Evolutionary conservation across 164 flowering plant genomes (phyloP).

Genomic region (Berberis thunbergii): DNA sequence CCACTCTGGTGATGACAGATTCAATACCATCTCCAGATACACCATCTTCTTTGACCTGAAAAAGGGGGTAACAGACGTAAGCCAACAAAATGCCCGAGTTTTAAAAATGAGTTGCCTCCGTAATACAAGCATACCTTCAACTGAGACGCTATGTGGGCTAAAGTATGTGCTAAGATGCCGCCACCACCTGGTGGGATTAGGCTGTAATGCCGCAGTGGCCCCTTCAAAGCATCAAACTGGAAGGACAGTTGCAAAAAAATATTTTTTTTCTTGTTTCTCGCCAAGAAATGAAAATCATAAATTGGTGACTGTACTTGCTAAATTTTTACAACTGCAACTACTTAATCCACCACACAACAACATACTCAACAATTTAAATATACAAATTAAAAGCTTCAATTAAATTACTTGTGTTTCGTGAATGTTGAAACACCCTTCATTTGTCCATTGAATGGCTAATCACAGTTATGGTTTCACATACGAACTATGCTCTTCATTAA

Average conservation of each 20-base stretch:
- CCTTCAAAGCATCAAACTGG: slow-evolving; percentile 79
- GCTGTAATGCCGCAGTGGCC: slow-evolving; percentile 66
- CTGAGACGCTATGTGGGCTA: slow-evolving; percentile 71
- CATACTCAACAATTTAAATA: too few relatives aligned
- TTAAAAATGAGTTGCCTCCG: not conserved
- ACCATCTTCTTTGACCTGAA: slow-evolving; percentile 59
- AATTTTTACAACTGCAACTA: too few relatives aligned
- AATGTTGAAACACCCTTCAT: too few relatives aligned
- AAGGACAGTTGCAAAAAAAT: not conserved
- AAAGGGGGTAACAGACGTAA: not conserved
- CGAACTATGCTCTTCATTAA: too few relatives aligned
- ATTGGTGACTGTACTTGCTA: too few relatives aligned
- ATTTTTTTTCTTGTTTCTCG: not conserved
- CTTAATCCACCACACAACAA: too few relatives aligned
- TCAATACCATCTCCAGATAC: slow-evolving; percentile 75
- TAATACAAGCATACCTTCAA: slow-evolving; percentile 46
- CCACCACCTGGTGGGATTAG: slow-evolving; percentile 90
- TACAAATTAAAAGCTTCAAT: too few relatives aligned
- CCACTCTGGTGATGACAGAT: slow-evolving; percentile 63
- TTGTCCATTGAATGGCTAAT: too few relatives aligned
- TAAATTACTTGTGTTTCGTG: too few relatives aligned
- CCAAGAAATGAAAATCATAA: too few relatives aligned
- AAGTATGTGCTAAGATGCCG: slow-evolving; percentile 81
- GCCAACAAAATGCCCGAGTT: not conserved
- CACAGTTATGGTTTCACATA: too few relatives aligned